A percentile compares a stretch with the other conserved stretches of the same genome.
phyloP scores from a whole-genome alignment of 1,139 yeast genomes.

The Magnusiomyces ingens region DNA sequence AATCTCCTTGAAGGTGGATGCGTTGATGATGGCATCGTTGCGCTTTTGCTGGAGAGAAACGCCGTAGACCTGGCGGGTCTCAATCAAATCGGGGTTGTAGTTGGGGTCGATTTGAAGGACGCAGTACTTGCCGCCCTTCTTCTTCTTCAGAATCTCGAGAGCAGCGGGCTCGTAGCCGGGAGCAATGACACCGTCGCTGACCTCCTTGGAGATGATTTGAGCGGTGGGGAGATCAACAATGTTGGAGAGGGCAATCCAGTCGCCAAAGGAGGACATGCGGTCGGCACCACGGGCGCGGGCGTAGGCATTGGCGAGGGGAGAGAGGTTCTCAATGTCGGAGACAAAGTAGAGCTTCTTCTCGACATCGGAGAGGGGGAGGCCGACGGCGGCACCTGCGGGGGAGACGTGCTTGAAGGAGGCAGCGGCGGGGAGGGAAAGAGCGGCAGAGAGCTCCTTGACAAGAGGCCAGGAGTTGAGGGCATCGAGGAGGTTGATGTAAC shows the following conservation, averaged over 20 bases:
- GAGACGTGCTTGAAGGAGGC: conserved; percentile 98
- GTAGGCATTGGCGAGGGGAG: conserved; percentile 95
- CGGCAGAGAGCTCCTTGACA: conserved; percentile 92
- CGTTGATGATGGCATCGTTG: conserved; percentile 91
- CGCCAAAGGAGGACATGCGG: conserved; percentile 98
- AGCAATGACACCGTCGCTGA: conserved; percentile 96
- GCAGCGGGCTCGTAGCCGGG: conserved; percentile 96
- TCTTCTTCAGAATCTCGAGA: conserved; percentile 74
- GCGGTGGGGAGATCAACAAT: conserved; percentile 96
- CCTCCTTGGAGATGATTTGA: conserved; percentile 93
- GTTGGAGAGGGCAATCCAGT: conserved; percentile 93
- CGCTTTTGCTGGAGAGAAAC: conserved; percentile 93
- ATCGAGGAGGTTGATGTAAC: conserved; percentile 91
- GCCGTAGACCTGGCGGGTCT: conserved; percentile 94
- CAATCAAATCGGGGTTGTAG: conserved; percentile 72
- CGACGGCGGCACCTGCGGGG: conserved; percentile 98
- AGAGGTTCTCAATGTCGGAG: conserved; percentile 85
- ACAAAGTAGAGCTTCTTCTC: conserved; percentile 96
- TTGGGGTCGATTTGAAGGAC: conserved; percentile 93
- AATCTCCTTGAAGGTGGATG: conserved; percentile 82
- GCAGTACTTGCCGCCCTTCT: conserved; percentile 97
- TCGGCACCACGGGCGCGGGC: conserved; percentile 99
- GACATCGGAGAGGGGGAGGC: conserved; percentile 78
- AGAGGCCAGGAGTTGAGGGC: conserved; percentile 98
- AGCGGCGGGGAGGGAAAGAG: conserved; percentile 94